Conservation (phyloP, 495 filamentous ascomycete genomes). For the Trichoderma reesei region DNA sequence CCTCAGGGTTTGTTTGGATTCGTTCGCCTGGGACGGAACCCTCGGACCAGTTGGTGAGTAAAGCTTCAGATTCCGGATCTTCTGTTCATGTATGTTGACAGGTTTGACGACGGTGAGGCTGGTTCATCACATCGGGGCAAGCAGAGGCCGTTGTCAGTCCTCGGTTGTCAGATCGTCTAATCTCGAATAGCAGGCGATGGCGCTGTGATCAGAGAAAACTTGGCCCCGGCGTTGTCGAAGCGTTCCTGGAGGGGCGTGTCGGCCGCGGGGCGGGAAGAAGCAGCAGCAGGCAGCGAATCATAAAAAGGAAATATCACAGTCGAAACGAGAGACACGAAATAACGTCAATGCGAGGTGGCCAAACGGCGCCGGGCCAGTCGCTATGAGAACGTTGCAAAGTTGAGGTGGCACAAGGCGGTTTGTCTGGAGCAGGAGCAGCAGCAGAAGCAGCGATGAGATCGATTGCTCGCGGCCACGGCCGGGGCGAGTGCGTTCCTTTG, state of each 20-base stretch:
- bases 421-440: too few species aligned
- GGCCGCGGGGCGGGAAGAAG: background rate
- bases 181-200: background rate
- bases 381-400: slow-evolving; percentile 5
- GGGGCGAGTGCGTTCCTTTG: background rate
- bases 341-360: slow-evolving; percentile 4
- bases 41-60: background rate
- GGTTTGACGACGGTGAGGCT: background rate
- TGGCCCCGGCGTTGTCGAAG: slow-evolving; percentile 6
- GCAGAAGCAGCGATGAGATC: slow-evolving; percentile 1
- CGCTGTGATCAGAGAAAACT: background rate
- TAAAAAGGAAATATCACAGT: background rate
- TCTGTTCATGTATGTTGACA: background rate
- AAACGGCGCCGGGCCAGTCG: slow-evolving; percentile 2
- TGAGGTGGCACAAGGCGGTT: background rate
- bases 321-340: slow-evolving; percentile 5
- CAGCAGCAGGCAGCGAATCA: background rate
- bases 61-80: background rate
- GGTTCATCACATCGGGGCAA: background rate
- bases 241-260: background rate
- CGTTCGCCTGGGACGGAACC: background rate
- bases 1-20: background rate
- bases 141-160: slow-evolving; percentile 1
- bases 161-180: background rate
- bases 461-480: background rate